These are phyloP conservation scores for Arachnopeziza araneosa DNA, from an alignment of 2,329 filamentous ascomycete species.

Conservation along the genomic window DNA sequence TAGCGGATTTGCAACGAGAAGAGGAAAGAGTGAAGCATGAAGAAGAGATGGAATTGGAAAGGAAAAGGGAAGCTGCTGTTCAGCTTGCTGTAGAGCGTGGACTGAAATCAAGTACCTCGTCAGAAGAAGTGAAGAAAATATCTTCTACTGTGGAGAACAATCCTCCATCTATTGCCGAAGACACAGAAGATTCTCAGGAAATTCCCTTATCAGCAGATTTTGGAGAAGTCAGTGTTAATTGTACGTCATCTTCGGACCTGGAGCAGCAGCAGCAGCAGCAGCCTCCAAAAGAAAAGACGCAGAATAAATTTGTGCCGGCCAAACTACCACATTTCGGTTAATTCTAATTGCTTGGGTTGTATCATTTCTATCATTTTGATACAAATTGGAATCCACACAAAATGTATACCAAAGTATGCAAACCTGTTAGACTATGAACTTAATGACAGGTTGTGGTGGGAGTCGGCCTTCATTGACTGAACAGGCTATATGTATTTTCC, in stretches of 20 bases:
- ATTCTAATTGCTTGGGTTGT: conserved; percentile 1
- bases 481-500: too few relatives aligned
- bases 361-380: neutral
- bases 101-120: conserved; percentile 31
- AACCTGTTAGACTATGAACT: too few relatives aligned
- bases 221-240: neutral
- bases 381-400: too few relatives aligned
- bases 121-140: conserved; percentile 29
- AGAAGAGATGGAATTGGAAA: conserved; percentile 49
- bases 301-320: conserved; percentile 49
- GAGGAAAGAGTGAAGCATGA: conserved; percentile 41
- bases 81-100: conserved; percentile 47
- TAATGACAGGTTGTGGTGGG: too few relatives aligned
- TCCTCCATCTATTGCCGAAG: neutral
- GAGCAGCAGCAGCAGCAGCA: too few relatives aligned
- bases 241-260: neutral
- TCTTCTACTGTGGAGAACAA: conserved; percentile 13
- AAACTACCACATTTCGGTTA: conserved; percentile 49
- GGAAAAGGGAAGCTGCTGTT: conserved; percentile 46
- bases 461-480: too few relatives aligned
- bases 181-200: neutral
- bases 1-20: conserved; percentile 48
- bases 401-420: too few relatives aligned
- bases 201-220: neutral
- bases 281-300: neutral